Evolutionary conservation across 805 yeast species (phyloP), one percentile per base, ranked within the genome.

Genomic region (Saccharomycopsis babjevae): DNA sequence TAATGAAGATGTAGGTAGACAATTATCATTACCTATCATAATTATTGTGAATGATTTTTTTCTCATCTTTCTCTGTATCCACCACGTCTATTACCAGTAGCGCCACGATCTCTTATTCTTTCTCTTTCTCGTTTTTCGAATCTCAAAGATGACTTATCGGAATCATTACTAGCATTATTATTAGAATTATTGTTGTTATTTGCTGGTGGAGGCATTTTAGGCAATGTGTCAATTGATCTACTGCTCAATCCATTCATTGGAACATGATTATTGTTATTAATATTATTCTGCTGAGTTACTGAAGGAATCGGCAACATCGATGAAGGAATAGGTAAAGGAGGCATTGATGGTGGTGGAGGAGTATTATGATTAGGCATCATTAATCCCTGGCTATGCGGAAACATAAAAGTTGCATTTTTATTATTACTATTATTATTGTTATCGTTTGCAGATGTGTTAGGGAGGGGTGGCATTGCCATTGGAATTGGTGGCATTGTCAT

Each of bases 51-150:
- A 34, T 13, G 38, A 34, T 10, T 34, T 7, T 34, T 3, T 3
- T 52, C 50, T 22, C 36, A 32, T 56, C 62, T 59, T 28, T 56
- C 62, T 50, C 59, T 57, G 36, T 57, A 54, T 18, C 57, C 62
- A 10, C 52, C 52, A 57, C 62, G 52, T 57, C 43, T 57, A 38
- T 60, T 50, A 13, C 50, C 36, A 50, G 60, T 28, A 10, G 30
- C 25, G n/a, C 61, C 59, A 39, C 58, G 55, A 18, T 61, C 63
- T 42, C 62, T 50, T 32, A 40, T 57, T 38, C 60, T 52, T 25
- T 57, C 58, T 50, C 62, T 56, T 28, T 59, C 57, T 55, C 54
- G 32, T 54, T 32, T 34, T 11, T 54, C 42, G 22, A 32, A 46
- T 46, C 52, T 46, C 22, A n/a, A 40, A 10, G 46, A 46, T 22